Evolutionary conservation across 2,329 filamentous ascomycete genomes (phyloP), one percentile per base, ranked within the genome.

Genomic region (Talaromyces sp.): DNA sequence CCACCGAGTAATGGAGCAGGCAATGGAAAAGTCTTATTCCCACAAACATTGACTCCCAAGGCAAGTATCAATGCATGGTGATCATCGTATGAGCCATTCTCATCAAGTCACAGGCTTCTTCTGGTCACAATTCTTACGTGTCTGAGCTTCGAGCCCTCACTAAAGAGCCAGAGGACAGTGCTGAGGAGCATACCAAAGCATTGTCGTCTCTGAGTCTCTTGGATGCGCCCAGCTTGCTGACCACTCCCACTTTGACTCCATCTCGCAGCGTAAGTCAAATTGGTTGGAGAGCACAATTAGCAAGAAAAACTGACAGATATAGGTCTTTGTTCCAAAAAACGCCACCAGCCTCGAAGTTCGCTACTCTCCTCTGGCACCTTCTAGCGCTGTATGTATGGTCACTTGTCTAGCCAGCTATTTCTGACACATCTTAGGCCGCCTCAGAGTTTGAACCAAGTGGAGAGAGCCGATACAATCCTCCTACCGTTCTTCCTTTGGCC

Each of bases 181-280:
- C 39, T 19, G 48, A 8, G 11, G 48, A 52, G 35, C 48, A 39
- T 21, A 21, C 33, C 10, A 52, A n/a, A 37, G 33, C 21, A 10
- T 40, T 50, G 19, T 15, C 28, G 9, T 56, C 45, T 11, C 25
- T 51, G 19, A 59, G 52, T 28, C 45, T 59, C 15, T 33, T 59
- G 51, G 57, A 59, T 31, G 57, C 48, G 17, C 53, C 57, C 17
- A 56, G 36, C 22, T 36, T 51, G 7, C 22, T 59, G 11, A 43
- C 21, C 10, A 59, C 52, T 10, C 57, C 57, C 4, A 51, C 17
- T 25, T 43, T 56, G 22, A 59, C 33, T 1, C 57, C 57, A n/a
- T 25, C 52, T 52, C 53, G 45, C 37, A 50, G 36, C 17, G 57
- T 56, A 5, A 46, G 57, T 55, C 11, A 7, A 15, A 5, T 3